phyloP scores from a whole-genome alignment of 2,329 filamentous ascomycete genomes.

The Epichloe gansuensis region DNA sequence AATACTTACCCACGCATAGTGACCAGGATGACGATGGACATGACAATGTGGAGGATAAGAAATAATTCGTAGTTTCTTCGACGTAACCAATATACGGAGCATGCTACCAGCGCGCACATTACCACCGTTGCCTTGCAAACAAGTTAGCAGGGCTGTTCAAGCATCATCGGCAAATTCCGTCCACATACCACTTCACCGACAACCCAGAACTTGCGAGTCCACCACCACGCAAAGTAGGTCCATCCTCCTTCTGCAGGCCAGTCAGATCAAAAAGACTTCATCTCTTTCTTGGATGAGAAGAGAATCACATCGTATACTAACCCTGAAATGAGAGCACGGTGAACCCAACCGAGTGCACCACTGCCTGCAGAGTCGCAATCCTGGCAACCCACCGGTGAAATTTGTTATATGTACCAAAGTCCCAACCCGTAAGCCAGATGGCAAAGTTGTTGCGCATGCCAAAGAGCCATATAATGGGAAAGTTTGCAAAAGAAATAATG shows the following conservation, averaged over 20 bases:
- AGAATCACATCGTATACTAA: constrained; percentile 5
- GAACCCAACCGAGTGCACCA: constrained; percentile 50
- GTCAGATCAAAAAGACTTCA: background rate
- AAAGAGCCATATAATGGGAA: constrained; percentile 54
- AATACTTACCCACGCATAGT: constrained; percentile 37
- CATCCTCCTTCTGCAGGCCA: constrained; percentile 22
- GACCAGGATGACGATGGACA: constrained; percentile 36
- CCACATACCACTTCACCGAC: constrained; percentile 31
- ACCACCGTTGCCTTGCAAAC: constrained; percentile 27
- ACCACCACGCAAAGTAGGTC: constrained; percentile 24
- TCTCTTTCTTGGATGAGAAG: background rate
- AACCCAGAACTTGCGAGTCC: constrained; percentile 34
- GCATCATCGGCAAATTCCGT: background rate
- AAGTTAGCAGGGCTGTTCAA: background rate
- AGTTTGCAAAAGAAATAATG: constrained; percentile 48
- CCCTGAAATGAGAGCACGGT: constrained; percentile 29
- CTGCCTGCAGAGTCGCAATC: constrained; percentile 46
- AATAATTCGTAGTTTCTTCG: constrained; percentile 40
- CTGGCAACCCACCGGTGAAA: constrained; percentile 57
- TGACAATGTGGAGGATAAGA: constrained; percentile 34
- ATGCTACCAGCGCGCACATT: constrained; percentile 31
- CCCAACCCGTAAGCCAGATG: constrained; percentile 56
- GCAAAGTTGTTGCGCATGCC: constrained; percentile 53
- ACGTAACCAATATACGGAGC: constrained; percentile 39
- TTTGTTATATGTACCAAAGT: constrained; percentile 51